These are phyloP conservation scores for Metarhizium album DNA, from an alignment of 2,329 filamentous ascomycete species.

Conservation along the genomic window DNA sequence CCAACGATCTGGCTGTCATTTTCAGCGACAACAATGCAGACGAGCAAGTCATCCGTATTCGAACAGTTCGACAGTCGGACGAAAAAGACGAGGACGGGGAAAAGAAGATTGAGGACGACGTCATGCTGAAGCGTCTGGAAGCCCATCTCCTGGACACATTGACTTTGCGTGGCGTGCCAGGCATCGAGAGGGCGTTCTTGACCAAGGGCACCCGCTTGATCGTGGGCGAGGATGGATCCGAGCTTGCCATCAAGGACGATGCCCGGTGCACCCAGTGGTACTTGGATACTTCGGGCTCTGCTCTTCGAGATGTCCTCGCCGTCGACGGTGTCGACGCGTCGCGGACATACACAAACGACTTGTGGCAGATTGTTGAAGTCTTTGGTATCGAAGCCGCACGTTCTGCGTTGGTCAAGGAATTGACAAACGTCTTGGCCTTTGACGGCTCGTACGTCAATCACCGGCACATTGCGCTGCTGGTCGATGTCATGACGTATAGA, in stretches of 20 bases:
- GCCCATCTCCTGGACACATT: slow-evolving; percentile 84
- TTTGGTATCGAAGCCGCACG: slow-evolving; percentile 95
- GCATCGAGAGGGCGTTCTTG: slow-evolving; percentile 86
- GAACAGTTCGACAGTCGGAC: slow-evolving; percentile 60
- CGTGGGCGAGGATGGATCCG: slow-evolving; percentile 57
- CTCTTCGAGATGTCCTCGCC: slow-evolving; percentile 71
- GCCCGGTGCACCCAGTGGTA: slow-evolving; percentile 83
- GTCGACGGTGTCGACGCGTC: slow-evolving; percentile 80
- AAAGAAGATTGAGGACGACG: slow-evolving; percentile 66
- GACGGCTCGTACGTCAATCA: slow-evolving; percentile 99
- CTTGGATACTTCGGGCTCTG: slow-evolving; percentile 85
- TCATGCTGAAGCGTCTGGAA: slow-evolving; percentile 85
- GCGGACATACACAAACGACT: slow-evolving; percentile 87
- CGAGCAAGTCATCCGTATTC: slow-evolving; percentile 85
- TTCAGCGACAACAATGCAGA: slow-evolving; percentile 98
- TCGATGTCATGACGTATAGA: slow-evolving; percentile 96
- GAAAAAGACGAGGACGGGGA: slow-evolving; percentile 60
- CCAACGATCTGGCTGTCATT: slow-evolving; percentile 76
- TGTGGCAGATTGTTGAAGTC: slow-evolving; percentile 87
- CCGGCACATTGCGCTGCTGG: slow-evolving; percentile 86
- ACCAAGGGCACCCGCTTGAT: slow-evolving; percentile 66
- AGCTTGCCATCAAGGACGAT: slow-evolving; percentile 65
- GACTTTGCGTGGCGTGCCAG: slow-evolving; percentile 80
- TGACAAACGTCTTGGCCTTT: slow-evolving; percentile 90
- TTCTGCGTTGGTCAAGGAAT: slow-evolving; percentile 72